These are phyloP conservation scores for Endocalyx cinctus DNA, from an alignment of 2,329 filamentous ascomycete genomes.

Conservation along the genomic window DNA sequence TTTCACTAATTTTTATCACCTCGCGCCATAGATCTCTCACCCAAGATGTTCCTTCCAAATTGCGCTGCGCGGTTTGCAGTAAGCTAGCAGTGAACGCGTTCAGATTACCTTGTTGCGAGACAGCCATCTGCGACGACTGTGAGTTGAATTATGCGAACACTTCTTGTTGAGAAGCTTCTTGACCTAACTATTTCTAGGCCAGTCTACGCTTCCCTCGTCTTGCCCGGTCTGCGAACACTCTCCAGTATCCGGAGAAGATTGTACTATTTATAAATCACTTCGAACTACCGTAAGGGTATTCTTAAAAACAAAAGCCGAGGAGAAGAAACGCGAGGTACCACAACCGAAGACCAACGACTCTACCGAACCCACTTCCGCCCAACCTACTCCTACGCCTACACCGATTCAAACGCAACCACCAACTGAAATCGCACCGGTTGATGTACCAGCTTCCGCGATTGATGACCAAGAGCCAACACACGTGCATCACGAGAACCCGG, in stretches of 20 bases:
- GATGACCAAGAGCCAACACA: constrained; percentile 9
- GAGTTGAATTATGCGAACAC: constrained; percentile 30
- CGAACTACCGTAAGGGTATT: constrained; percentile 90
- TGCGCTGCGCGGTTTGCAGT: constrained; percentile 91
- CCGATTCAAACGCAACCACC: constrained; percentile 25
- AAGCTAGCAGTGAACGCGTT: constrained; percentile 87
- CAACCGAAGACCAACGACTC: constrained; percentile 44
- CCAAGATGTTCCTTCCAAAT: constrained; percentile 87
- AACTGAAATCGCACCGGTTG: too few relatives aligned
- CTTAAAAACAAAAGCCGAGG: constrained; percentile 83
- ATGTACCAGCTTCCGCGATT: constrained; percentile 2
- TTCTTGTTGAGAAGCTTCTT: neutral
- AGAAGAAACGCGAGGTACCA: constrained; percentile 77
- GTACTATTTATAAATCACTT: constrained; percentile 84
- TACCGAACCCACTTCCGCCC: constrained; percentile 36
- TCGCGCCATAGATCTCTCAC: constrained; percentile 62
- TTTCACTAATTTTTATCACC: too few relatives aligned
- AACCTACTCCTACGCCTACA: constrained; percentile 32
- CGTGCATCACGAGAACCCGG: too few relatives aligned
- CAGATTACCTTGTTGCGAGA: constrained; percentile 90
- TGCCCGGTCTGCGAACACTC: constrained; percentile 94
- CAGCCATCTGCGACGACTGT: constrained; percentile 91
- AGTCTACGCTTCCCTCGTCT: constrained; percentile 67
- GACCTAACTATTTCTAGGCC: constrained; percentile 50
- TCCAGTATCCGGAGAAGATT: constrained; percentile 79